These are phyloP conservation scores for Oleoguttula mirabilis DNA, from an alignment of 495 filamentous ascomycete species.

Conservation along the genomic window DNA sequence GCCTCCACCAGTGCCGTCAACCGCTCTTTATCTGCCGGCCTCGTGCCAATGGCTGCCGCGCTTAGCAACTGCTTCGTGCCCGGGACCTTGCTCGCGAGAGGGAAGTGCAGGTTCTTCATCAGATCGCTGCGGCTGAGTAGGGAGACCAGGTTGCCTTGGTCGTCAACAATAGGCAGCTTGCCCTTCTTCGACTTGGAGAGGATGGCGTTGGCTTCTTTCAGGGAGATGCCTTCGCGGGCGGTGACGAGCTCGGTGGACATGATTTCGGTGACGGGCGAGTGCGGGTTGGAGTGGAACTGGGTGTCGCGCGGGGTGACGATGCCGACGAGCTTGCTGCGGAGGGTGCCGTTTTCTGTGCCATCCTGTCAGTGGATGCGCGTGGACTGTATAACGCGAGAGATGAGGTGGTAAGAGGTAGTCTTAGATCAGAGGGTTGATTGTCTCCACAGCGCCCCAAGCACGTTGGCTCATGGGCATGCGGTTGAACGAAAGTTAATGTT, in stretches of 20 bases:
- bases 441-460: slow-evolving; percentile 17
- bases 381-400: too few relatives aligned
- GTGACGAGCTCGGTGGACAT: slow-evolving; percentile 96
- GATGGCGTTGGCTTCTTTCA: slow-evolving; percentile 83
- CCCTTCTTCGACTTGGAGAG: slow-evolving; percentile 95
- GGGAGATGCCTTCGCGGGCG: slow-evolving; percentile 68
- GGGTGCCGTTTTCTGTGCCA: slow-evolving; percentile 80
- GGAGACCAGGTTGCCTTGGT: slow-evolving; percentile 73
- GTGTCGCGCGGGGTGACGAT: slow-evolving; percentile 97
- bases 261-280: slow-evolving; percentile 68
- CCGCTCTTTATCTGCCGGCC: slow-evolving; percentile 77
- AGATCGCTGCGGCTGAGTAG: slow-evolving; percentile 94
- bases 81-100: slow-evolving; percentile 89
- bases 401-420: neutral
- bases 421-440: neutral
- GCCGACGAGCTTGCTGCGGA: slow-evolving; percentile 87
- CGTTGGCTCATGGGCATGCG: slow-evolving; percentile 38
- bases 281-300: slow-evolving; percentile 67
- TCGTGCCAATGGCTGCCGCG: slow-evolving; percentile 88
- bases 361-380: too few relatives aligned
- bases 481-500: slow-evolving; percentile 99
- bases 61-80: slow-evolving; percentile 96
- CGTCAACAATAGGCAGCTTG: slow-evolving; percentile 93
- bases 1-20: slow-evolving; percentile 85
- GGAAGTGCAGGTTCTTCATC: slow-evolving; percentile 98